Base-by-base conservation (phyloP, 1,139 yeast genomes). In the Blastobotrys proliferans region DNA sequence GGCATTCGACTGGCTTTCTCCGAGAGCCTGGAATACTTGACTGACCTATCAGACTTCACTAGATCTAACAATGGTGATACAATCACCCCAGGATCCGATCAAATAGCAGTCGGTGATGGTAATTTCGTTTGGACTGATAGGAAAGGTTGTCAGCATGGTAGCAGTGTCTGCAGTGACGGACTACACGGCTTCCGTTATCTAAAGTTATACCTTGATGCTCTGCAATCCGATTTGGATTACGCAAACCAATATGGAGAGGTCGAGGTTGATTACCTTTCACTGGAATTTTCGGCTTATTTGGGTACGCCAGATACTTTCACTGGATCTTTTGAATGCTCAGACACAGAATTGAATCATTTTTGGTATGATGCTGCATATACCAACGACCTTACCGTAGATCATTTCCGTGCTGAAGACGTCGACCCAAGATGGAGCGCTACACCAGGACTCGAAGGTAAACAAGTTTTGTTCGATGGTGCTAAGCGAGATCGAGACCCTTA, bases 401-500 rank as follows among this genome's bases (percentile, higher is more conserved):
- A 14, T 9, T 32, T 32, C 16, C 22, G 35, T 9, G 10, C 16
- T 13, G 24, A 32, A 3, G 35, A 32, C 16, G 9, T 18, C 19
- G 35, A 32, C 16, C 24, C 35, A 4, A n/a, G 35, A 17, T 14
- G 19, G 9, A 32, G 35, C 25, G 16, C 9, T 16, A 32, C 24
- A 6, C 16, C 13, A 9, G 19, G 22, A 17, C 9, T 32, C 10
- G 25, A 14, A 10, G 35, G 35, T 10, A 32, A 32, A 17, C 21
- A 32, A 17, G 35, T 32, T 13, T 32, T 32, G 22, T 32, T 16
- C 16, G 35, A 32, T 17, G 35, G 35, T 4, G 22, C 35, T 3
- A 32, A 32, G 19, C 35, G 35, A n/a, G 35, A 32, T 32, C 22
- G 35, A 14, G 35, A 32, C 16, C 35, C 35, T n/a, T 32, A 32